Evolutionary conservation across 495 filamentous ascomycete species (phyloP), one percentile per base, ranked within the genome.

Genomic region (Geoglossum glabrum): DNA sequence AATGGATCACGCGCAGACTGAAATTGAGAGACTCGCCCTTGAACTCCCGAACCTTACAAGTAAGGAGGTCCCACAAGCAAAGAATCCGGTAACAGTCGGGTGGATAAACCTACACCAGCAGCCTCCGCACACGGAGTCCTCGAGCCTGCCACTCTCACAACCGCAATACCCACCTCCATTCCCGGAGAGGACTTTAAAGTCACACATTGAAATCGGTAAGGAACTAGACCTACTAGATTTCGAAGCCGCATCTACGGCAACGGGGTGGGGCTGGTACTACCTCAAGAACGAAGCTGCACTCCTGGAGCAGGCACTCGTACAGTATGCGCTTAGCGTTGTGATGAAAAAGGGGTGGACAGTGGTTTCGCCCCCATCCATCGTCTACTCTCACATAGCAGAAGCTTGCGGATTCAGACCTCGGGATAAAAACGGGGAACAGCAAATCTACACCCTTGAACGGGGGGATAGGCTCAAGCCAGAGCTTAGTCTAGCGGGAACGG

Each of bases 181-280:
- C 57, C 77, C 76, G 10, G 72, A 77, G 61, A 69, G 70, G 46
- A 64, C 74, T 54, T 76, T 69, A 74, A 72, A 73, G 25, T 86
- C 84, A 0, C 92, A 98, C 67, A 83, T 88, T 7, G 76, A 90
- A 60, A 86, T 98, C 61, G 93, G 93, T 26, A 73, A 78, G 1
- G 78, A 85, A 61, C 77, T 98, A 0, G 76, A 80, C 23, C 72
- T 97, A 1, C 71, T 98, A 51, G 93, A 98, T 70, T 96, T 98
- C 64, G 73, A 81, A 11, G 79, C 74, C 55, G 87, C 89, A 2
- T 82, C 80, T 21, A 82, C 78, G 9, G 81, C 85, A 21, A 85
- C 81, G 34, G 92, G 92, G 17, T 97, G 90, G 90, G 92, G 92
- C 0, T 98, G 89, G 87, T 98, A 98, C 70, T 95, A 84, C 68